Evolutionary conservation across 1,284 basidiomycete genomes (phyloP), one percentile per base, ranked within the genome.

Genomic region (Mycena sp.): DNA sequence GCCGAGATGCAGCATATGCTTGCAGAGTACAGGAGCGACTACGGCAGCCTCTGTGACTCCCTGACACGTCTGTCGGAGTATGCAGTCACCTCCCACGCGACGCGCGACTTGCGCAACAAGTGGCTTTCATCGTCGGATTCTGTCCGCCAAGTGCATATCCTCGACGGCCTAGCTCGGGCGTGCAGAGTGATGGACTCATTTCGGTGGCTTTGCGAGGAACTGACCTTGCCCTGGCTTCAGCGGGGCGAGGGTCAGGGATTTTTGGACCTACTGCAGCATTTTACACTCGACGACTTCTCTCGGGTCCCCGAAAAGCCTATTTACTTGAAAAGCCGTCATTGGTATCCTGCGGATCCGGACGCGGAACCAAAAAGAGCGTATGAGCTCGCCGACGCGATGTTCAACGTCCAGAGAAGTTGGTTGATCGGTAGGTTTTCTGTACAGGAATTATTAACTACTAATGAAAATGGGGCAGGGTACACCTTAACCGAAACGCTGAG

Each of bases 271-370:
- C 23, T 54, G 28, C 35, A 45, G 14, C 40, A 54, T 54, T 54
- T 54, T 25, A 54, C 52, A 6, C 52, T 54, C 19, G 28, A 54
- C 28, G 52, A 54, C 41, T 54, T 30, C 41, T 35, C 41, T 32
- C 41, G 25, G 23, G 30, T 44, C 12, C 52, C 52, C 19, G 44
- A 30, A 19, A 35, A 28, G 6, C 52, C 52, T 4, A 54, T 54
- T 12, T 54, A 54, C 17, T 14, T 54, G 28, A 25, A 53, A 26
- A 53, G 38, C 29, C 9, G 9, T 1, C 51, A 53, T 30, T 53
- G 51, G 51, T 30, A 53, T 32, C 38, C 37, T 21, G 51, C 28
- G n/a, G 51, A 53, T 25, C 51, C 51, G 23, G 11, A 37, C 29
- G 51, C 40, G 14, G 51, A 53, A 16, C 28, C 29, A 14, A 25